phyloP scores from a whole-genome alignment of 352 stramenopile species.

The Globisporangium alternatum region DNA sequence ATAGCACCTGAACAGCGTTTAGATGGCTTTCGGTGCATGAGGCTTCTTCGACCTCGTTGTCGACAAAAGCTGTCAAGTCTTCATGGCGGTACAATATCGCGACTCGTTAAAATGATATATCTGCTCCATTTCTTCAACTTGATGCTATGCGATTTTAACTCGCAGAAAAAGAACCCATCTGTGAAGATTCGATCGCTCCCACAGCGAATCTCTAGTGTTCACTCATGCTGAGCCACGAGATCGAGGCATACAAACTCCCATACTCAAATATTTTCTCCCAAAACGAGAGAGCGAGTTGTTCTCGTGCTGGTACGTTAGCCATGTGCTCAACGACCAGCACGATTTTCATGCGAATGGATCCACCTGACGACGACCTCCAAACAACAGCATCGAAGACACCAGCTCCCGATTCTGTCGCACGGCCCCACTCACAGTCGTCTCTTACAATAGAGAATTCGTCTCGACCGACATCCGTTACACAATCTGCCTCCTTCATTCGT shows the following conservation, averaged over 20 bases:
- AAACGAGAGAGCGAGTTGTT: background rate
- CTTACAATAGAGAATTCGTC: background rate
- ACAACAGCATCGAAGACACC: background rate
- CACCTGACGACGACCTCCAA: background rate
- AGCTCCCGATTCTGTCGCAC: background rate
- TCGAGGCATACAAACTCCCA: background rate
- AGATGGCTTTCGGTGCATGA: too few species aligned
- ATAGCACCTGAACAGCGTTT: too few species aligned
- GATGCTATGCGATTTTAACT: background rate
- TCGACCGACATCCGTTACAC: background rate
- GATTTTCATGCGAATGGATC: background rate
- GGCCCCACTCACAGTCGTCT: background rate
- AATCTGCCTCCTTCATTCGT: background rate
- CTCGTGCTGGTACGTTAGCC: background rate
- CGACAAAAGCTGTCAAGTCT: background rate
- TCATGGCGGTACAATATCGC: background rate
- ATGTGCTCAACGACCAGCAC: background rate
- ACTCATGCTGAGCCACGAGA: too few species aligned
- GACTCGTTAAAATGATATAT: background rate
- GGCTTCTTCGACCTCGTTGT: too few species aligned
- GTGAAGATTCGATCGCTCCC: background rate
- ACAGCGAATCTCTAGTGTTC: background rate
- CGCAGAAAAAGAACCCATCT: background rate
- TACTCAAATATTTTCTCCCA: background rate
- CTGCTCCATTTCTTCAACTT: background rate